Base-by-base conservation (phyloP, 768 basidiomycete species). In the Serendipita sp. region DNA sequence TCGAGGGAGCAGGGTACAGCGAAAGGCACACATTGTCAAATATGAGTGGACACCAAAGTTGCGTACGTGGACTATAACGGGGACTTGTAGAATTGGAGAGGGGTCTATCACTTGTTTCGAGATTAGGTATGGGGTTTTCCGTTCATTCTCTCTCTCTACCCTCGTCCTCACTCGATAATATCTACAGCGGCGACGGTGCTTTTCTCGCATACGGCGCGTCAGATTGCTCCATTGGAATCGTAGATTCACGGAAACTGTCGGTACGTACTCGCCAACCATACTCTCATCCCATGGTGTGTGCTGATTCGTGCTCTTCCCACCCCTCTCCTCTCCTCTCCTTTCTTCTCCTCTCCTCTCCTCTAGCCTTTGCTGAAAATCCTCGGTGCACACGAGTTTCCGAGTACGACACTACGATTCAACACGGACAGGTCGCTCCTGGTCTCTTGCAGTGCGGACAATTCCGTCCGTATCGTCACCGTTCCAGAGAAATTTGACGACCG, bases 321-420 rank as follows among this genome's bases (percentile, higher is more conserved):
- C 32, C 28, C 11, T 44, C 60, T 46, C 38, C 47, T 35, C 24
- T 24, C 48, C 16, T 69, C n/a, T 70, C 24, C 24, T 24, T 24
- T 24, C 24, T 24, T 24, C 24, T 24, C 28, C 11, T 44, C 60
- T 46, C 38, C 47, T 35, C 24, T 24, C 48, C 16, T 69, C n/a
- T 70, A 98, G 94, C 94, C 93, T 1, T 72, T 92, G 11, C 75
- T 91, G 35, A 85, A 85, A 18, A 96, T 99, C 67, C 77, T 97
- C 65, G 90, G 89, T 74, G 89, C 96, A 0, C 95, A 98, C 73
- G 92, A 94, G 66, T 92, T 98, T 73, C 89, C 96, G 3, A 83
- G 90, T 3, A 98, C 96, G 0, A 84, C 88, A 3, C 75, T 99
- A 64, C 82, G 82, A 66, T 99, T 99, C 79, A 95, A 88, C 71